Conservation (phyloP, 768 basidiomycete genomes). For the Russula virescens region DNA sequence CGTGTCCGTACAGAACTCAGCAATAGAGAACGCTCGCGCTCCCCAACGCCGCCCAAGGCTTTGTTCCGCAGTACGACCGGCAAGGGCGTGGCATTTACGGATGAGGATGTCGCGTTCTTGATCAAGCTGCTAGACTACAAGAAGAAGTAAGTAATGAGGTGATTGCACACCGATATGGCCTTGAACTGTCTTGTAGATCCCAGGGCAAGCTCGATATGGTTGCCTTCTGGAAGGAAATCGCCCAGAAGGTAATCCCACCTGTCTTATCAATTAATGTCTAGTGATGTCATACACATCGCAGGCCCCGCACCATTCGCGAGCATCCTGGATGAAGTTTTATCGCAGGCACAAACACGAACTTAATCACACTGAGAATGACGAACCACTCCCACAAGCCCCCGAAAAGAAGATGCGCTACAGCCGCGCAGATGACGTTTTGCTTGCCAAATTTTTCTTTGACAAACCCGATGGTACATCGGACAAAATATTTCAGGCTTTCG, state of each 20-base stretch:
- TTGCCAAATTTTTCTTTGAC: slow-evolving; percentile 66
- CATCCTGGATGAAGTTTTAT: slow-evolving; percentile 95
- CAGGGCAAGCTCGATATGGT: slow-evolving; percentile 68
- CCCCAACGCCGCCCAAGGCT: slow-evolving; percentile 76
- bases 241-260: slow-evolving; percentile 45
- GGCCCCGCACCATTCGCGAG: slow-evolving; percentile 87
- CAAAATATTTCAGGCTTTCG: slow-evolving; percentile 79
- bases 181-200: slow-evolving; percentile 36
- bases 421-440: slow-evolving; percentile 67
- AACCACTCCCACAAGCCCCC: slow-evolving; percentile 66
- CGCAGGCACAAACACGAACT: slow-evolving; percentile 83
- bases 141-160: slow-evolving; percentile 40
- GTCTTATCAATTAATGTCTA: slow-evolving; percentile 6
- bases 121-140: slow-evolving; percentile 73
- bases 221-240: slow-evolving; percentile 74
- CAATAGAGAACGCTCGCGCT: slow-evolving; percentile 47
- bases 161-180: background rate
- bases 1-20: slow-evolving; percentile 35
- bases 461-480: slow-evolving; percentile 80
- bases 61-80: slow-evolving; percentile 82
- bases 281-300: slow-evolving; percentile 27
- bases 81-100: slow-evolving; percentile 85
- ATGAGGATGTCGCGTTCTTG: slow-evolving; percentile 74
- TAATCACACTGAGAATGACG: slow-evolving; percentile 57
- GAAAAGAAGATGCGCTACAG: slow-evolving; percentile 89